Percentiles rank a stretch among this genome's conserved stretches.
These are phyloP conservation scores for Tilletiaria anomala DNA, from an alignment of 1,284 basidiomycete species.

Conservation along the genomic window DNA sequence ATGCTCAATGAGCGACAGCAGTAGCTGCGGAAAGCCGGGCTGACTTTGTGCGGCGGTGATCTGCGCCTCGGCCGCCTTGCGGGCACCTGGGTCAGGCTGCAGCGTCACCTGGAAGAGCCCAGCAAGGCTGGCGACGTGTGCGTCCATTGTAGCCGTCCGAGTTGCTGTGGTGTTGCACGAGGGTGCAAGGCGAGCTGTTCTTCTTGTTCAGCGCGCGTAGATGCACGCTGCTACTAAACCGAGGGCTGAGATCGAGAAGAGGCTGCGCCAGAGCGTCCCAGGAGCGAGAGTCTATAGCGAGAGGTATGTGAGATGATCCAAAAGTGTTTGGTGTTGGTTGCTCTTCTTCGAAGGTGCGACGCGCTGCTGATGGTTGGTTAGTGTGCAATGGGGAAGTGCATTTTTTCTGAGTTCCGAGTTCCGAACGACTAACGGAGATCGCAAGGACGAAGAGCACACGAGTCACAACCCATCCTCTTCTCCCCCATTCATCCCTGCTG, in stretches of 20 bases:
- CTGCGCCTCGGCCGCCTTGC: conserved; percentile 25
- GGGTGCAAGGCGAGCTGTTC: not conserved
- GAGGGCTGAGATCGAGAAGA: not conserved
- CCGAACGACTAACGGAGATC: too few relatives aligned
- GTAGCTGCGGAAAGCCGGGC: conserved; percentile 24
- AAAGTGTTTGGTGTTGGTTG: too few relatives aligned
- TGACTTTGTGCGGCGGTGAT: conserved; percentile 23
- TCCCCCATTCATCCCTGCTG: too few relatives aligned
- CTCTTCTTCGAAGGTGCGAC: too few relatives aligned
- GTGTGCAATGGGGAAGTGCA: too few relatives aligned
- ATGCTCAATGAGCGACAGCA: conserved; percentile 27
- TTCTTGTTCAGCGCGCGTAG: not conserved
- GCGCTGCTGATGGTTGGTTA: too few relatives aligned
- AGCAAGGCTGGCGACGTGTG: conserved; percentile 20
- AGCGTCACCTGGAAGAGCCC: conserved; percentile 30
- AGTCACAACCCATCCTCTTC: too few relatives aligned
- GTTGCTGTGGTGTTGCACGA: not conserved
- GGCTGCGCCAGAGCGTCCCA: not conserved
- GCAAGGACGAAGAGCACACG: too few relatives aligned
- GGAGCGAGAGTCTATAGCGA: too few relatives aligned
- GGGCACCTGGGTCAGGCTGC: conserved; percentile 12
- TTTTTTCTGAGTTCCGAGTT: too few relatives aligned
- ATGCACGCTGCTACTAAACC: not conserved
- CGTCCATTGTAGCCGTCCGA: not conserved
- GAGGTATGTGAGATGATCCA: too few relatives aligned